Evolutionary conservation across 2,329 filamentous ascomycete genomes (phyloP), one percentile per base, ranked within the genome.

Genomic region (Fusarium newnesense): DNA sequence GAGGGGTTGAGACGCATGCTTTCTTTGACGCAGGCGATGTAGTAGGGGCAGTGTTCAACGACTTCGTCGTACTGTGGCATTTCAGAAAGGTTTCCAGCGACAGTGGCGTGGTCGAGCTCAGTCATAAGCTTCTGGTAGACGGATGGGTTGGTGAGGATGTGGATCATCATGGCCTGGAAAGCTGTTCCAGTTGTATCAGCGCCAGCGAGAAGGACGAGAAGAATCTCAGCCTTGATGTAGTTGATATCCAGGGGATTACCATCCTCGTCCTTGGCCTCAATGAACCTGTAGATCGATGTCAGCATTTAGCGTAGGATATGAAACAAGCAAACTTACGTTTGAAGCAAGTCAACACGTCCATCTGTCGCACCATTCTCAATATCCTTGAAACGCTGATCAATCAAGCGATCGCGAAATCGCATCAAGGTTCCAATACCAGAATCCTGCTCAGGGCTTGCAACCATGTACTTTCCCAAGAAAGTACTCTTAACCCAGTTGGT

Each of bases 351-450:
- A 1, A 73, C 58, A 1, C 71, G 83, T 3, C 82, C 83, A 10
- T 79, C 75, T 1, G 82, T 80, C 15, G 84, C 86, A 2, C 85
- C 86, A 9, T 80, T 76, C 56, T 85, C 81, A 26, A 89, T 82
- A 58, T 88, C 86, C 32, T 82, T 77, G 30, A 85, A 79, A 2
- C 88, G 83, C 69, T 88, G 79, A 28, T 79, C 75, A 63, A 90
- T 84, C 5, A 90, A 81, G 32, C 83, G 82, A 71, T 90, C 88
- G 8, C 88, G 85, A 77, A 89, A 90, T 13, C 86, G 82, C 87
- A 90, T 90, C 62, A 90, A 75, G 3, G 84, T 85, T 2, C 88
- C 88, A 39, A 90, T 88, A 2, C 87, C 88, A 18, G 83, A 85
- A 43, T 87, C 79, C 39, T 90, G 84, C 52, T 88, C 84, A 0